Evolutionary conservation across 1,139 yeast genomes (phyloP).

Genomic region (Eremothecium coryli): DNA sequence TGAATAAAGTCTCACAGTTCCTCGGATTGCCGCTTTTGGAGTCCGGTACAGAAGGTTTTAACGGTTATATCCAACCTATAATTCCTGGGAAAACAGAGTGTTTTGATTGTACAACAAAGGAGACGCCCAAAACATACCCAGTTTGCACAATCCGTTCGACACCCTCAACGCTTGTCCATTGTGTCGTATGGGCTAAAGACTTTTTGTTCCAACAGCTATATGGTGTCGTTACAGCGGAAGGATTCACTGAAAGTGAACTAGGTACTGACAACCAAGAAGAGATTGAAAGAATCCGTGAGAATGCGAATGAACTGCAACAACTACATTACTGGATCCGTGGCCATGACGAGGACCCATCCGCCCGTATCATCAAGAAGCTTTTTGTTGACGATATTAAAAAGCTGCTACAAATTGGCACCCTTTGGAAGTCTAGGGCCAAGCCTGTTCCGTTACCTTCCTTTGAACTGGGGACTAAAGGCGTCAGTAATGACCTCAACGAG

Average conservation of each 20-base stretch:
- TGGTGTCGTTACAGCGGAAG: slow-evolving; percentile 40
- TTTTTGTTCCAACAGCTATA: slow-evolving; percentile 77
- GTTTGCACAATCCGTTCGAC: slow-evolving; percentile 96
- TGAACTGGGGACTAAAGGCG: slow-evolving; percentile 5
- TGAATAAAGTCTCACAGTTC: slow-evolving; percentile 72
- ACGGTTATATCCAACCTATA: slow-evolving; percentile 90
- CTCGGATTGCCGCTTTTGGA: slow-evolving; percentile 74
- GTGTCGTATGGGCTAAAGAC: slow-evolving; percentile 96
- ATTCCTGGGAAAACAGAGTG: slow-evolving; percentile 79
- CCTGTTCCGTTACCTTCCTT: slow-evolving; percentile 51
- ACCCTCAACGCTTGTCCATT: slow-evolving; percentile 92
- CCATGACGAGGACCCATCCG: slow-evolving; percentile 20
- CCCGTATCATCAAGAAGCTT: slow-evolving; percentile 42
- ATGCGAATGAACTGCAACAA: slow-evolving; percentile 65
- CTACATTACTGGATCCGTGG: slow-evolving; percentile 44
- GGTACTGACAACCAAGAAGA: slow-evolving; percentile 61
- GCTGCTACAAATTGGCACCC: slow-evolving; percentile 56
- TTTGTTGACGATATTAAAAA: slow-evolving; percentile 68
- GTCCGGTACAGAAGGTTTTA: slow-evolving; percentile 90
- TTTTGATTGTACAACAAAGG: slow-evolving; percentile 83
- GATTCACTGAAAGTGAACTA: slow-evolving; percentile 36
- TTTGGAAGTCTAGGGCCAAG: slow-evolving; percentile 64
- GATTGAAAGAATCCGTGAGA: slow-evolving; percentile 56
- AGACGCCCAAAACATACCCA: slow-evolving; percentile 83
- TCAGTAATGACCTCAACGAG: slow-evolving; percentile 16